A percentile compares a stretch with the other conserved stretches of the same genome.
These are phyloP conservation scores for Boletus subparvulus DNA, from an alignment of 768 basidiomycete genomes.

Conservation along the genomic window DNA sequence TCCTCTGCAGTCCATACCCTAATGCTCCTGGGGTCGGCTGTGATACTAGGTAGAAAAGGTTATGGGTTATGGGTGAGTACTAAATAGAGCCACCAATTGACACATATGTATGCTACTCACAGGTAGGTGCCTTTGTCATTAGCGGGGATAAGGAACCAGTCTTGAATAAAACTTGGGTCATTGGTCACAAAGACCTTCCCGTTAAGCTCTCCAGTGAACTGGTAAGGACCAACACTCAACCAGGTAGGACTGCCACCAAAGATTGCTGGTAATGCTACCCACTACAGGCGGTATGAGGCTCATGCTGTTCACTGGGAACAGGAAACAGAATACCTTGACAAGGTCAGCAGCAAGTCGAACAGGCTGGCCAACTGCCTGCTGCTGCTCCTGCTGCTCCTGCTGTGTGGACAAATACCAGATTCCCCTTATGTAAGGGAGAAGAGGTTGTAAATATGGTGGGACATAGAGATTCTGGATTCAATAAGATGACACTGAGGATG, in stretches of 20 bases:
- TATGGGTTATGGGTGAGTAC: not conserved
- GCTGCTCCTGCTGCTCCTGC: too few species aligned
- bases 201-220: not conserved
- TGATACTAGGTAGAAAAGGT: not conserved
- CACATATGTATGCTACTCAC: not conserved
- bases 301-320: too few species aligned
- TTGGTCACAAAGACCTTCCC: not conserved
- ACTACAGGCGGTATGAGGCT: not conserved
- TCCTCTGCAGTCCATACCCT: not conserved
- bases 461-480: not conserved
- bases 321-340: not conserved
- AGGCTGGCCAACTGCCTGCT: not conserved
- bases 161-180: not conserved
- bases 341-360: constrained; percentile 1
- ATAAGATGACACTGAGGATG: not conserved
- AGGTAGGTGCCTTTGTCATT: not conserved
- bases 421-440: not conserved
- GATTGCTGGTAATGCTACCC: not conserved
- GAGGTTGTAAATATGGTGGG: not conserved
- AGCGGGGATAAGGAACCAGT: not conserved
- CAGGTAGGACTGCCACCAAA: not conserved
- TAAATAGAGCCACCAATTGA: too few species aligned
- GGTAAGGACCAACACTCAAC: not conserved
- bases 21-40: too few species aligned
- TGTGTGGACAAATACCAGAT: not conserved